Evolutionary conservation across 1,284 basidiomycete species (phyloP), one percentile per base, ranked within the genome.

Genomic region (Sparassis latifolia): DNA sequence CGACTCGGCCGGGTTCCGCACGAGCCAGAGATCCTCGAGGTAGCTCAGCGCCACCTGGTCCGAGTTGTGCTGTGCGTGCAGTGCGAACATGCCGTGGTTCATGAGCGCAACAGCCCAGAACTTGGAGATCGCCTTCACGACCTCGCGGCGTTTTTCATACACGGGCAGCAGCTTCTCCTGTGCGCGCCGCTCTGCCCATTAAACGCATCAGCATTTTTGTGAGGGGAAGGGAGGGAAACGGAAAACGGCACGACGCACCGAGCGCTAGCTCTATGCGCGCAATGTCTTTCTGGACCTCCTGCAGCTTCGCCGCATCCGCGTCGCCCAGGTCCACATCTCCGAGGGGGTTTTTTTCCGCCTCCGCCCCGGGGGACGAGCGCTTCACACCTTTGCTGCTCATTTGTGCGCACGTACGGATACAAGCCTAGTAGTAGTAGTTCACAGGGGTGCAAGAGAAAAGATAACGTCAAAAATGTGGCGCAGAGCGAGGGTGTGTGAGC

Each of bases 21-120:
- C 73, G 40, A 91, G 73, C 86, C 87, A 89, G n/a, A 91, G 53
- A 60, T 91, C 88, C 63, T 89, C 84, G 55, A 91, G 72, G 64
- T 85, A 86, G 67, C 76, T 81, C 65, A 91, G 65, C 10, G 88
- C 89, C 53, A 79, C 73, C 64, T 82, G 80, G 66, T 91, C 88
- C 30, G 80, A 76, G 49, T 73, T 75, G 64, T 87, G 86, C 63
- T 84, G 82, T 33, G 75, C 74, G 63, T 84, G 78, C 57, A 83
- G 71, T 41, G 76, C 73, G 63, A 89, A 71, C 58, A 80, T 59
- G 43, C 63, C 58, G 66, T 86, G 71, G 70, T 88, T 85, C 78
- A 87, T 77, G 58, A 91, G 71, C 44, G 89, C 84, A 55, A 86
- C 77, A 29, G 84, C 77, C 88, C 88, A 91, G 71, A 90, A 90